Evolutionary conservation across 2,329 filamentous ascomycete species (phyloP), one percentile per base, ranked within the genome.

Genomic region (Ophiostoma ulmi): DNA sequence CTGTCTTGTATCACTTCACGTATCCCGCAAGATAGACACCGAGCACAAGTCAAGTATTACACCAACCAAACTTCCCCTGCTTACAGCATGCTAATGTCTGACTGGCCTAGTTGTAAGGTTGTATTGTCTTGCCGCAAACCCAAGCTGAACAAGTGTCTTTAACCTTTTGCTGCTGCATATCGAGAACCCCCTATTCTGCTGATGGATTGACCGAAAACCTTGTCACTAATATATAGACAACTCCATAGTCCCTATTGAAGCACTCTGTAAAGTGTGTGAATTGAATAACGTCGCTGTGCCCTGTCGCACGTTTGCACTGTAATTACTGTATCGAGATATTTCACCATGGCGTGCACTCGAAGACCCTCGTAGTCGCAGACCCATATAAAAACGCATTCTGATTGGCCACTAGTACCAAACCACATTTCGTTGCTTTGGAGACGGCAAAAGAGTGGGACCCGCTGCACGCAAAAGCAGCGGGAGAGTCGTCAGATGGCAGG

Each of bases 341-440:
- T 58, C 52, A 17, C 11, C 48, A 22, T 26, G 52, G 7, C n/a
- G 52, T 58, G 52, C 52, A 58, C 52, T 26, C 48, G 52, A 58
- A 26, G 52, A 58, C 22, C 52, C n/a, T 58, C n/a, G n/a, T n/a
- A 48, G 22, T 58, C 22, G 20, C 4, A 6, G 14, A 7, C 0
- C 26, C 58, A 35, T 39, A n/a, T 2, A 2, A 64, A 39, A 38
- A 39, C 6, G 8, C 17, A 20, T 5, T 38, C 1, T 64, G 31
- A 39, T 38, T 38, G 35, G 70, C 38, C 31, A 38, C 3, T 22
- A 65, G 11, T 10, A 22, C 0, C 4, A 13, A 20, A 26, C 26
- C 64, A 44, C 20, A 48, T 5, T 36, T 72, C 71, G 71, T 72
- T 72, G 71, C 71, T 72, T 72, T 63, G 63, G 63, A 39, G 63